A percentile compares a stretch with the other conserved stretches of the same genome.
Conservation (phyloP, 169 alveolate species). For the Eimeria necatrix region DNA sequence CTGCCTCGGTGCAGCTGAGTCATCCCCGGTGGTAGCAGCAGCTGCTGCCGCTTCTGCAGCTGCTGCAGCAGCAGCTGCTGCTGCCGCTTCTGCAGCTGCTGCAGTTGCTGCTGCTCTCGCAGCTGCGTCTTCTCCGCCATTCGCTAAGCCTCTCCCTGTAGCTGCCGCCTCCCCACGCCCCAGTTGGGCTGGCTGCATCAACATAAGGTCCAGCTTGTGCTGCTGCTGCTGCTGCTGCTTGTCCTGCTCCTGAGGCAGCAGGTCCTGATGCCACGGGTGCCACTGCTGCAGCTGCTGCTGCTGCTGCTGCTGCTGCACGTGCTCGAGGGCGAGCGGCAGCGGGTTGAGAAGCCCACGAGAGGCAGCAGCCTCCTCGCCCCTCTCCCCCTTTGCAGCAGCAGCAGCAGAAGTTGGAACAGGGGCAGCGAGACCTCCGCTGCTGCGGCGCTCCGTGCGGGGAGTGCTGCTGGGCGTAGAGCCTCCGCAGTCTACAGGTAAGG, state of each 20-base stretch:
- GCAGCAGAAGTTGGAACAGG: background rate
- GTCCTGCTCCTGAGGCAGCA: background rate
- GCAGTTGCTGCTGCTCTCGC: constrained; percentile 16
- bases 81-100: constrained; percentile 22
- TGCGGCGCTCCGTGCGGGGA: constrained; percentile 54
- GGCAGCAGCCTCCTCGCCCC: background rate
- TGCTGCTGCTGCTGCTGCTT: constrained; percentile 24
- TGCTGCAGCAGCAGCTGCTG: constrained; percentile 24
- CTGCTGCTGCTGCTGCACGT: background rate
- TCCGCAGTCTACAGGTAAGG: constrained; percentile 51
- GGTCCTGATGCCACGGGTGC: background rate
- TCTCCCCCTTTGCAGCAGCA: background rate
- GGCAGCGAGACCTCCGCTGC: background rate
- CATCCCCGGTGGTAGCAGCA: background rate
- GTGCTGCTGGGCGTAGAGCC: constrained; percentile 53
- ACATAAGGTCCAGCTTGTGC: background rate
- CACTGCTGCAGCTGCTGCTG: background rate
- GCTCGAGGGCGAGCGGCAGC: background rate
- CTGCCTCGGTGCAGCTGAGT: background rate
- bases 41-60: constrained; percentile 14
- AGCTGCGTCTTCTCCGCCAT: background rate
- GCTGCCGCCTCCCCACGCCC: background rate
- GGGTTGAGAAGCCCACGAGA: background rate
- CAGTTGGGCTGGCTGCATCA: constrained; percentile 19
- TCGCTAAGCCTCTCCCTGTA: background rate